Base-by-base conservation (phyloP, 805 yeast genomes). In the Scheffersomyces amazonensis region DNA sequence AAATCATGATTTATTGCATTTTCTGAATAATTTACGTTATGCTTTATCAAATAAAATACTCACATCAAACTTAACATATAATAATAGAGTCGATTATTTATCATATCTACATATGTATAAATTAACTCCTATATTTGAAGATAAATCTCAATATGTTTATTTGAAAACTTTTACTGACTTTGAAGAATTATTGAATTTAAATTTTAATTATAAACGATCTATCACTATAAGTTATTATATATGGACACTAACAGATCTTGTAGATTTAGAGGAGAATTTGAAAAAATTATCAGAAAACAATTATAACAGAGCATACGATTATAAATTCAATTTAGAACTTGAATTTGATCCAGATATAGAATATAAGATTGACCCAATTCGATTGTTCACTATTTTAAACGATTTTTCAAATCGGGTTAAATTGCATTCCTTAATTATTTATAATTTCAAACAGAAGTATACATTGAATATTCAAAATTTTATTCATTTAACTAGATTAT, bases 321-420 rank as follows among this genome's bases (percentile, higher is more conserved):
- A 11, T 7, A 34, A 38, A 1, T 49, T 39, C 29, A 49, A 50
- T 38, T 21, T 53, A 5, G 58, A 53, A 28, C 12, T 53, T n/a
- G 57, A 50, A 37, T 51, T 52, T 28, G 53, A 52, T 29, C 46
- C 50, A 8, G 54, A 40, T 39, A 19, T 43, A 37, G 15, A 20
- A 41, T 10, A 30, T 54, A 3, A 39, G 41, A 28, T 27, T 48
- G 9, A 31, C 28, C 18, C 23, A 23, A 6, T 11, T 15, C n/a
- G 6, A 13, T 15, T 27, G 5, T 13, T 27, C 17, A n/a, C 5
- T 5, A 5, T 13, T 6, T 27, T 27, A 27, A 6, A 27, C n/a
- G 5, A 6, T 7, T 24, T 24, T 12, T 13, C 8, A 10, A 13
- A 24, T 24, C 15, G 17, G 5, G 5, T 8, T 5, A 5, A 4